Evolutionary conservation across 768 basidiomycete genomes (phyloP).

Genomic region (Psilocybe azurescens): DNA sequence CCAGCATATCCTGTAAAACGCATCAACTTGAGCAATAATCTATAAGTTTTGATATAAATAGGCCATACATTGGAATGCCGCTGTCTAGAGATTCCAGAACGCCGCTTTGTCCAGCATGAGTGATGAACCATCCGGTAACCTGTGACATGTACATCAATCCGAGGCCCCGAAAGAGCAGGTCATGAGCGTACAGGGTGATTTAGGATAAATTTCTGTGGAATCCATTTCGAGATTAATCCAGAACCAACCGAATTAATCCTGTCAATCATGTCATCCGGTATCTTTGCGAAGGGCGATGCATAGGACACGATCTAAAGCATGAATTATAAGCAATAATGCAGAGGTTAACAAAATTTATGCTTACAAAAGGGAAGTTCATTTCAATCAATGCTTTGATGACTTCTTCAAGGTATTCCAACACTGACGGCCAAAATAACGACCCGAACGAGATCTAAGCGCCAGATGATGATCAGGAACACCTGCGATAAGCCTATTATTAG

Average conservation of each 20-base stretch:
- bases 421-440: slow-evolving; percentile 11
- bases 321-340: neutral
- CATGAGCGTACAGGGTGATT: slow-evolving; percentile 12
- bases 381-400: slow-evolving; percentile 15
- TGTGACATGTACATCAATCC: neutral
- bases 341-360: neutral
- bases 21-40: neutral
- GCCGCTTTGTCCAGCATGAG: slow-evolving; percentile 16
- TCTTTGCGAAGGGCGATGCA: slow-evolving; percentile 13
- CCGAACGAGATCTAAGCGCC: slow-evolving; percentile 17
- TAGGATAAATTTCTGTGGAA: slow-evolving; percentile 17
- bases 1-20: slow-evolving; percentile 10
- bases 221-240: slow-evolving; percentile 12
- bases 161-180: neutral
- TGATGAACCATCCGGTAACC: slow-evolving; percentile 21
- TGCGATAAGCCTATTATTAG: too few species aligned
- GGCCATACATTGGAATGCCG: slow-evolving; percentile 15
- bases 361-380: slow-evolving; percentile 18
- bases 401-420: slow-evolving; percentile 15
- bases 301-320: slow-evolving; percentile 9
- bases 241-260: slow-evolving; percentile 5
- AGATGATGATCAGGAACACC: neutral
- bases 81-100: slow-evolving; percentile 14
- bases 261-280: slow-evolving; percentile 1
- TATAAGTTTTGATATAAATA: neutral